Percentiles rank a stretch among this genome's conserved stretches.
Conservation (phyloP, 768 basidiomycete genomes). For the Cubamyces sp. region DNA sequence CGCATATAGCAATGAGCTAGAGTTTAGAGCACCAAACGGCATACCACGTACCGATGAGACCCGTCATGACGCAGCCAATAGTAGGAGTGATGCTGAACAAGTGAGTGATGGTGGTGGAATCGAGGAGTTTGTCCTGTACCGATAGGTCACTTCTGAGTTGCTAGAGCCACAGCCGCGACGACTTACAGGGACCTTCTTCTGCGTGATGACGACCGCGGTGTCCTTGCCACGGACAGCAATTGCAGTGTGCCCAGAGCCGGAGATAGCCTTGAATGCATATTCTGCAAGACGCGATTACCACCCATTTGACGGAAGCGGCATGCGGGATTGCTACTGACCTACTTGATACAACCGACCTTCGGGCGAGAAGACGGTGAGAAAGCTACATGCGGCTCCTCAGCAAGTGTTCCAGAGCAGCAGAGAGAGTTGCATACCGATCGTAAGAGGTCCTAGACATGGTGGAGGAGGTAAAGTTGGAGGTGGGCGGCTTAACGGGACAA, state of each 20-base stretch:
- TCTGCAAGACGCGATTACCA: constrained; percentile 50
- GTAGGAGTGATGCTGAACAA: constrained; percentile 94
- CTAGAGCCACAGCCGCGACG: constrained; percentile 1
- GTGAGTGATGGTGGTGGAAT: constrained; percentile 92
- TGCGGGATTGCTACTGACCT: constrained; percentile 54
- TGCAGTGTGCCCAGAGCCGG: constrained; percentile 93
- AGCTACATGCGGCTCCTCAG: constrained; percentile 49
- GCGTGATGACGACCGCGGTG: constrained; percentile 94
- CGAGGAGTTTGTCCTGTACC: constrained; percentile 91
- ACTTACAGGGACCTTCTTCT: constrained; percentile 96
- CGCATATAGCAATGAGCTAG: not conserved
- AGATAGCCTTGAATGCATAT: constrained; percentile 99
- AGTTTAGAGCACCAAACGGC: not conserved
- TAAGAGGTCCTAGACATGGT: constrained; percentile 93
- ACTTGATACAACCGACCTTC: constrained; percentile 99
- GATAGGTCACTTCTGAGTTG: not conserved
- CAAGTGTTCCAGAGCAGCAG: not conserved
- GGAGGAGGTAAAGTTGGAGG: constrained; percentile 29
- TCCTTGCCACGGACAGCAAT: constrained; percentile 93
- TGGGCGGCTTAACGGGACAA: constrained; percentile 18
- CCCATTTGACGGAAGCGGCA: too few relatives aligned
- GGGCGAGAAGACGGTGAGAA: constrained; percentile 95
- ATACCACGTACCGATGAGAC: constrained; percentile 76
- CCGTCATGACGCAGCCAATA: constrained; percentile 98
- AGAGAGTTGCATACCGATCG: constrained; percentile 62